Base-by-base conservation (phyloP, 305 asterid genomes). In the Rubia balearica region DNA sequence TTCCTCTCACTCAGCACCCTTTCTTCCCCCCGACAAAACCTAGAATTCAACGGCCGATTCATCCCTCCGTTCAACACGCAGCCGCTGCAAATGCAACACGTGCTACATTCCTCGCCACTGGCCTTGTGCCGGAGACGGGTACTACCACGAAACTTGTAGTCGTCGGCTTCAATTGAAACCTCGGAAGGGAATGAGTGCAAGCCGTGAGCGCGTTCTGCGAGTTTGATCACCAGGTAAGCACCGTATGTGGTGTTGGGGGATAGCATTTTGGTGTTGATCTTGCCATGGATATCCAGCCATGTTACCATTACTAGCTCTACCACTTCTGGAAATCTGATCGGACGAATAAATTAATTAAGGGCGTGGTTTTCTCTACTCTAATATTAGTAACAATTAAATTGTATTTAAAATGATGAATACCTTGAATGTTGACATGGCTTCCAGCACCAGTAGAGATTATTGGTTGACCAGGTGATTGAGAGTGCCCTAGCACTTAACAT, bases 401-500 rank as follows among this genome's bases (percentile, higher is more conserved):
- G 11, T 19, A 10, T 21, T 1, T 8, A 21, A 7, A 40, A 59
- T 22, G 5, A 22, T 59, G 3, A 11, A 2, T 64, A 90, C 96
- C 96, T 87, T 19, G 96, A 90, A 14, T 60, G 65, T 27, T 61
- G 76, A 30, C 81, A 81, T 73, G 85, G 78, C 70, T 88, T 90
- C 96, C 95, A 85, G 71, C 89, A 84, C 96, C 96, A 90, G 59
- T 70, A 81, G 1, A 86, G 81, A 57, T 83, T 78, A 78, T 84
- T 77, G 66, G 27, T 76, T 9, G 88, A 79, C 92, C 91, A 90
- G 27, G 86, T 65, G 68, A 88, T 85, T 30, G 86, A 86, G 2
- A 90, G 86, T n/a, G 85, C 89, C 74, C 91, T 82, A 66, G 95
- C 88, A 74, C 96, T 83, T 80, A 90, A 67, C 83, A 87, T 82